A percentile compares a stretch with the other conserved stretches of the same genome.
phyloP scores from a whole-genome alignment of 2,329 filamentous ascomycete species.

The Colletotrichum sp. region DNA sequence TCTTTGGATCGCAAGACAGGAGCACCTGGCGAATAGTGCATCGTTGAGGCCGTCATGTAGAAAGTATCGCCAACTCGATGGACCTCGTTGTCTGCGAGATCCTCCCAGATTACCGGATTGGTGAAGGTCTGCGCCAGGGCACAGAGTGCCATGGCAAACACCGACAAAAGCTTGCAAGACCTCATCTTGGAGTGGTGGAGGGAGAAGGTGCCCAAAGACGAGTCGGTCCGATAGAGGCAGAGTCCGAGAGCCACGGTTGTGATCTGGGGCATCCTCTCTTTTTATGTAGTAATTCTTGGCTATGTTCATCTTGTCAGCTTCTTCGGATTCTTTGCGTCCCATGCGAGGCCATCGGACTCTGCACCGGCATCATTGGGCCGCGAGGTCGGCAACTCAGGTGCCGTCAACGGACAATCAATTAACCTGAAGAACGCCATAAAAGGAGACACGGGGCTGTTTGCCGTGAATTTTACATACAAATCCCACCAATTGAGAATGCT shows the following conservation, averaged over 20 bases:
- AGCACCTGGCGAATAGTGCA: conserved; percentile 55
- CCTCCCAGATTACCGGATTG: conserved; percentile 55
- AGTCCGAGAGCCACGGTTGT: too few species aligned
- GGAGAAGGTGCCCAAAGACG: rapidly evolving
- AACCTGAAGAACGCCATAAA: neutral
- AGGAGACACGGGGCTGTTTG: neutral
- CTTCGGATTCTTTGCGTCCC: neutral
- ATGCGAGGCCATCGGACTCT: neutral
- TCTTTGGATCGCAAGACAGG: conserved; percentile 54
- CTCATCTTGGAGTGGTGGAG: neutral
- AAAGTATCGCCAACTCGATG: conserved; percentile 38
- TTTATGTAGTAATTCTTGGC: neutral
- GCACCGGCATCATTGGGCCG: neutral
- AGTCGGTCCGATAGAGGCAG: neutral
- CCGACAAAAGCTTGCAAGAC: rapidly evolving
- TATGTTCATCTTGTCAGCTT: neutral
- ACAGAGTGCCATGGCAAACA: neutral
- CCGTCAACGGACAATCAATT: neutral
- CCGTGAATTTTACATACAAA: neutral
- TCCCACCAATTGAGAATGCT: neutral
- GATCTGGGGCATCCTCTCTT: too few species aligned
- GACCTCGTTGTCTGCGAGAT: conserved; percentile 55
- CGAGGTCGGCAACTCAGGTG: neutral
- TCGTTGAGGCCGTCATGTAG: conserved; percentile 55
- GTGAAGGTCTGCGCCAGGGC: conserved; percentile 29